phyloP scores from a whole-genome alignment of 2,329 filamentous ascomycete species.

The Pseudogymnoascus sp. region DNA sequence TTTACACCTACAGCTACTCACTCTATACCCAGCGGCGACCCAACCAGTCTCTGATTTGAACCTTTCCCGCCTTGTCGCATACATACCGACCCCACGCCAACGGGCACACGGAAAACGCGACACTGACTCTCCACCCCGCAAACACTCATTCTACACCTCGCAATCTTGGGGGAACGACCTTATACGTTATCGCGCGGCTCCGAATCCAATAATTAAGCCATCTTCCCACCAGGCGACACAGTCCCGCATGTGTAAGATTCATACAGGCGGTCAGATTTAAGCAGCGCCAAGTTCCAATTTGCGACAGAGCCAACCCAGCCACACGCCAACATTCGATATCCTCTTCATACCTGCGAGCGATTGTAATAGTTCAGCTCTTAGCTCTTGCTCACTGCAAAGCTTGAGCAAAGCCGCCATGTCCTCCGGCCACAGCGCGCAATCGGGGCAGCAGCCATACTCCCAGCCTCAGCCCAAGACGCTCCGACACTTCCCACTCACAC shows the following conservation, averaged over 20 bases:
- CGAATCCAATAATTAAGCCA: background rate
- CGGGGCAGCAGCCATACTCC: background rate
- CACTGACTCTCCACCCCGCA: slow-evolving; percentile 8
- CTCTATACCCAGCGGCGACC: background rate
- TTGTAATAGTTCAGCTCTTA: background rate
- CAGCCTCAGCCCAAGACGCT: background rate
- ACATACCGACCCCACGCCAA: background rate
- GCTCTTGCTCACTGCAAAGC: slow-evolving; percentile 3
- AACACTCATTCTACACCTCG: background rate
- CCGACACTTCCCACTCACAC: background rate
- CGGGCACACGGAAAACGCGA: background rate
- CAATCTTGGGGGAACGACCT: background rate
- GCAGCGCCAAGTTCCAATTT: background rate
- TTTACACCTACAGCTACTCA: background rate
- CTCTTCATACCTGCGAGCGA: background rate
- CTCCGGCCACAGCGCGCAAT: background rate
- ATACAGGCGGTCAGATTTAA: background rate
- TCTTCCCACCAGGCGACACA: background rate
- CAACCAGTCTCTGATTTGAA: background rate
- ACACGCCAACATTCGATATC: background rate
- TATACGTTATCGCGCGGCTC: background rate
- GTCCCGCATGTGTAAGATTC: background rate
- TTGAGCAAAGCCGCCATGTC: slow-evolving; percentile 5
- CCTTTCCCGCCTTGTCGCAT: background rate
- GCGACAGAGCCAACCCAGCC: background rate